A percentile compares a stretch with the other conserved stretches of the same genome.
phyloP scores from a whole-genome alignment of 163 green algal genomes.

The Volvox carteri region DNA sequence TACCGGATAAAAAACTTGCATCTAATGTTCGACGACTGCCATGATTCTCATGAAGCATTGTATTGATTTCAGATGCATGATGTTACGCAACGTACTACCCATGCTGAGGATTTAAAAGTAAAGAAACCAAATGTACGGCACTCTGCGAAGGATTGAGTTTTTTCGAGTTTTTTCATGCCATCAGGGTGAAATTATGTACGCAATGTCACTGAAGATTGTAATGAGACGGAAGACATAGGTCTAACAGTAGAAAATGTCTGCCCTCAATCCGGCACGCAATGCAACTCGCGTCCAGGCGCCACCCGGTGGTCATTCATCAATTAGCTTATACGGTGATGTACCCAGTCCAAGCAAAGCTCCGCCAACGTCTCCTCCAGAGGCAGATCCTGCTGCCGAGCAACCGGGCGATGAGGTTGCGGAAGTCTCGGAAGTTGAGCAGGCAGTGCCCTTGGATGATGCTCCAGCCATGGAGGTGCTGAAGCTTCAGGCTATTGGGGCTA shows the following conservation, averaged over 20 bases:
- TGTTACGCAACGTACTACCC: too few species aligned
- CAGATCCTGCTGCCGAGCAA: background rate
- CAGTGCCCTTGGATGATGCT: background rate
- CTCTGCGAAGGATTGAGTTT: too few species aligned
- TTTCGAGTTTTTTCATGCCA: too few species aligned
- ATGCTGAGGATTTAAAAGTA: too few species aligned
- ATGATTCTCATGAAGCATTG: too few species aligned
- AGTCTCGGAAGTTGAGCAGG: background rate
- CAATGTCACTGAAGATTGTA: too few species aligned
- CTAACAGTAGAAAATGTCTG: background rate
- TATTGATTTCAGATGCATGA: too few species aligned
- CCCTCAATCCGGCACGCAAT: background rate
- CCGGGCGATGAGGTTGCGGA: background rate
- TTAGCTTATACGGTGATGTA: background rate
- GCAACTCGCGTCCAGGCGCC: conserved; percentile 27
- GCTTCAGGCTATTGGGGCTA: conserved; percentile 17
- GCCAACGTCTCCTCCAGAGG: background rate
- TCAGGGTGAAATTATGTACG: too few species aligned
- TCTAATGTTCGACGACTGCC: too few species aligned
- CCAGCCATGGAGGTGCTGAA: conserved; percentile 37
- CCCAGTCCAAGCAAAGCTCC: conserved; percentile 19
- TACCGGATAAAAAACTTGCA: too few species aligned
- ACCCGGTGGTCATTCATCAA: conserved; percentile 22
- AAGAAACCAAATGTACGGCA: too few species aligned
- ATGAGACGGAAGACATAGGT: too few species aligned